Evolutionary conservation across 805 yeast genomes (phyloP), one percentile per base, ranked within the genome.

Genomic region (Metschnikowia picachoensis): DNA sequence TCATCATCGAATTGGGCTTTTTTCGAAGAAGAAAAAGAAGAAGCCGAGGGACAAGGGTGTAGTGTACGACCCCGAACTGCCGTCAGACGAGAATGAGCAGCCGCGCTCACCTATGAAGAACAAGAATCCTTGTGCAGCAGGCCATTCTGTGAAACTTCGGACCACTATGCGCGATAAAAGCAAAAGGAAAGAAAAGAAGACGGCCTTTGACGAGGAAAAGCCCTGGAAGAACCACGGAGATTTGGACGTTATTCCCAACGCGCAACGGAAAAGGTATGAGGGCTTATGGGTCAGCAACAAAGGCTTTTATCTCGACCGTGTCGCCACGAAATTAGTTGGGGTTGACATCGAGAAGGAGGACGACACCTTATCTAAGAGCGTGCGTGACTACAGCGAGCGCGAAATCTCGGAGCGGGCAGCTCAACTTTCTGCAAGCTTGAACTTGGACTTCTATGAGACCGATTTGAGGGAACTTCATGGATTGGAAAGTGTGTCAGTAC

Each of bases 281-380:
- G 95, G 95, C 25, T 78, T 94, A 13, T 94, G 96, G 96, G 95
- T 85, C 0, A 82, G 96, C 30, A 94, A 94, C 60, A 80, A 79
- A 51, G 95, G 94, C 2, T 59, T 68, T 3, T 83, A 84, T 56
- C 62, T 83, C 53, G 72, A 71, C 32, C 49, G 44, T 2, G 65
- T 67, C 8, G 67, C 64, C 11, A 65, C 68, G 3, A 60, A 55
- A 40, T 50, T 72, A 25, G 49, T 51, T 12, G 76, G 76, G 0
- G 64, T 70, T 12, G 62, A 67, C 45, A 64, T 65, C 46, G 58
- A 55, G 14, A 46, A 46, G 43, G 50, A 44, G 28, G 40, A 36
- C n/a, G 41, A 27, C 8, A 43, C 47, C 3, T 43, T 46, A 16
- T 34, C 42, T 30, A 35, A 35, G 33, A 45, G 39, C 44, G 51